Conservation (phyloP, 352 stramenopile genomes). For the Phytophthora idaei region DNA sequence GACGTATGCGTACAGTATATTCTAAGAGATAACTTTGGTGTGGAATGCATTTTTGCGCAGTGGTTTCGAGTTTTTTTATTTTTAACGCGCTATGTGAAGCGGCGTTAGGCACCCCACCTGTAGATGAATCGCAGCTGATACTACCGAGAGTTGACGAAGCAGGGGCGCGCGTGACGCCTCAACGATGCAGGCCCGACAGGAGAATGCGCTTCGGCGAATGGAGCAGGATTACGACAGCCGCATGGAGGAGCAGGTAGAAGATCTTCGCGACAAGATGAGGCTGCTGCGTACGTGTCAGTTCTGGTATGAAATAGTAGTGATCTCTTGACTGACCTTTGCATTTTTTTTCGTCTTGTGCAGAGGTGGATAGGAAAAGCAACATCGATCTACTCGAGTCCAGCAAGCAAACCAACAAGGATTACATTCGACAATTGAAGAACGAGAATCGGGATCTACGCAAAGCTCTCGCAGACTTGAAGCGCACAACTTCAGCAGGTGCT, state of each 20-base stretch:
- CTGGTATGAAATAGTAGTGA: background rate
- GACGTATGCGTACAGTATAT: constrained; percentile 28
- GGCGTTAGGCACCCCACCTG: constrained; percentile 6
- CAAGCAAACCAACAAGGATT: constrained; percentile 92
- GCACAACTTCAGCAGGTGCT: constrained; percentile 32
- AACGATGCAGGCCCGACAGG: constrained; percentile 49
- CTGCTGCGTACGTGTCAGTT: constrained; percentile 63
- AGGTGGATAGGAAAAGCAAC: constrained; percentile 89
- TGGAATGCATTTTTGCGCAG: background rate
- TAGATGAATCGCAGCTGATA: constrained; percentile 24
- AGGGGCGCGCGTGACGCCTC: background rate
- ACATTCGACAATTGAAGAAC: constrained; percentile 84
- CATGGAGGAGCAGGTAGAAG: constrained; percentile 86
- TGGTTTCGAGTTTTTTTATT: constrained; percentile 39
- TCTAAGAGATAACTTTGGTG: constrained; percentile 10
- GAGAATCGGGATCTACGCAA: constrained; percentile 91
- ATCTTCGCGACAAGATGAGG: constrained; percentile 86
- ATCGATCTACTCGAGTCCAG: constrained; percentile 84
- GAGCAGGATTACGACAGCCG: constrained; percentile 82
- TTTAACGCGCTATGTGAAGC: constrained; percentile 25
- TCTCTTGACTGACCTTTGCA: constrained; percentile 5
- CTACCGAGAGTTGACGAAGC: constrained; percentile 5
- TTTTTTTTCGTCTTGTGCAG: constrained; percentile 36
- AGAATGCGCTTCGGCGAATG: constrained; percentile 77
- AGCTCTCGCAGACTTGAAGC: constrained; percentile 82